Evolutionary conservation across 2,329 filamentous ascomycete genomes (phyloP).

Genomic region (Myrmaecium sp.): DNA sequence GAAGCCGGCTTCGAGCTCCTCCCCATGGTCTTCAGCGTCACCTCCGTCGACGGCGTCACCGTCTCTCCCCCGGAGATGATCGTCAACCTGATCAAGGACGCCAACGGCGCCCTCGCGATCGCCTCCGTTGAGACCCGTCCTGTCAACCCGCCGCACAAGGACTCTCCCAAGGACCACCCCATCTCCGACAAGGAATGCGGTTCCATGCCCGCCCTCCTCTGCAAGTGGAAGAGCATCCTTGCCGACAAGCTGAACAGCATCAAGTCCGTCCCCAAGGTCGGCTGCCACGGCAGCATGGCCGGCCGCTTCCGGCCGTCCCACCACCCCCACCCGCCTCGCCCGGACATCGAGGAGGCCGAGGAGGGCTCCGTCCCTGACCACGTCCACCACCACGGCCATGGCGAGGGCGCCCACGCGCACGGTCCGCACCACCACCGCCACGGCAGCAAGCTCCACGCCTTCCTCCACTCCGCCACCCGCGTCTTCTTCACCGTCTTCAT

Average conservation of each 20-base stretch:
- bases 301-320: too few relatives aligned
- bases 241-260: constrained; percentile 15
- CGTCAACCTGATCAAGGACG: constrained; percentile 21
- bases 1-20: constrained; percentile 21
- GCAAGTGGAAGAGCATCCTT: constrained; percentile 26
- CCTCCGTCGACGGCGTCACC: constrained; percentile 14
- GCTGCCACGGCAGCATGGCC: constrained; percentile 2
- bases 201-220: constrained; percentile 17
- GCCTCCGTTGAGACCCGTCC: constrained; percentile 16
- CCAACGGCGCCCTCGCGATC: constrained; percentile 20
- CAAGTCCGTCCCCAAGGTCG: constrained; percentile 11
- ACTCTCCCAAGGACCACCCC: neutral
- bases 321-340: too few relatives aligned
- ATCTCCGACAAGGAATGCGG: constrained; percentile 11
- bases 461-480: constrained; percentile 35
- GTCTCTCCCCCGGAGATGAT: constrained; percentile 17
- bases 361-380: constrained; percentile 2
- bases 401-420: constrained; percentile 9
- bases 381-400: constrained; percentile 8
- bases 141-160: constrained; percentile 7
- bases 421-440: constrained; percentile 17
- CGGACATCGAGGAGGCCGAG: neutral
- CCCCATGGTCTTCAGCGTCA: constrained; percentile 20
- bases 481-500: constrained; percentile 47
- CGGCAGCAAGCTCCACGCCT: constrained; percentile 18